Base-by-base conservation (phyloP, 2,329 filamentous ascomycete species). In the Scopulariopsis brevicaulis region DNA sequence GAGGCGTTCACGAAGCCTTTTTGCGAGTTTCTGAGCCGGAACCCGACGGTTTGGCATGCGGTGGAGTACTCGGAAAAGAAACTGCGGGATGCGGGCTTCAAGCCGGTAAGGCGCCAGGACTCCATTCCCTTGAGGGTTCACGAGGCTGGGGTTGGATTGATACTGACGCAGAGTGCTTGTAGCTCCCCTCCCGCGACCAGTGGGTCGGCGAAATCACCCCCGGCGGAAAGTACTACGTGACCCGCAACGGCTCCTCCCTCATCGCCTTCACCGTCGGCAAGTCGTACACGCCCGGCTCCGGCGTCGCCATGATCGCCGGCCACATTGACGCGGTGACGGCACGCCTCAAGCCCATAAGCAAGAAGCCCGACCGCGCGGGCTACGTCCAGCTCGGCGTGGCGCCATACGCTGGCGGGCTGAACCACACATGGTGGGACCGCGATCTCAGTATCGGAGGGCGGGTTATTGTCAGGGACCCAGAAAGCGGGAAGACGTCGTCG, bases 391-490 rank as follows among this genome's bases (percentile, higher is more conserved):
- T 97, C 7, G 93, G 90, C 25, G 90, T 97, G 57, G 92, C 94
- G 2, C 94, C 89, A 0, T 99, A 97, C 69, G 93, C 91, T 11
- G 93, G 94, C 55, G 91, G 78, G 1, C 74, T 97, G 61, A 94
- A 92, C 68, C 78, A 79, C 62, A 97, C 94, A 1, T 97, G 94
- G 94, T 97, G 92, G 93, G 94, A 97, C 71, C 84, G 94, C 43
- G 94, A 99, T 70, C 80, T 99, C 56, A 86, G 89, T 63, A 88
- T 97, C 65, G 94, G 91, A 62, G 94, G 94, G 46, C 81, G 91
- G 52, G 93, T 97, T 4, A 78, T 97, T 54, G 85, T 97, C 53
- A 88, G 85, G 62, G 86, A 96, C 64, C 69, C 78, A 4, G 73
- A 77, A 54, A 82, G 83, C 2, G 87, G 87, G 63, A 95, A 93